Evolutionary conservation across 495 filamentous ascomycete species (phyloP).

Genomic region (Daldinia bambusicola): DNA sequence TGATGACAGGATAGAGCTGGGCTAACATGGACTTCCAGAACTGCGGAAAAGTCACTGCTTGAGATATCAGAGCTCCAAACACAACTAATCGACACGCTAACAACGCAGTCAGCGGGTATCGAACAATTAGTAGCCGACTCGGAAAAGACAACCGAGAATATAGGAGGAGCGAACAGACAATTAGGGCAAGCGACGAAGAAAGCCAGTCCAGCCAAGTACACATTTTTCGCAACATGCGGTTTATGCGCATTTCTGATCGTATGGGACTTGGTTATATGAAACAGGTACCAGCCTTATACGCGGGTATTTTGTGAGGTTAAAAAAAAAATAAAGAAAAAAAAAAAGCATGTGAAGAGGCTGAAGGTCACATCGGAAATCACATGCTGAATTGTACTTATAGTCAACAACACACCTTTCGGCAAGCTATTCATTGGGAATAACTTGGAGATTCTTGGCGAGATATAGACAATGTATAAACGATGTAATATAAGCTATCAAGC

Average conservation of each 20-base stretch:
- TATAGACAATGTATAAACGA: neutral
- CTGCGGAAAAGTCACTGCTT: slow-evolving; percentile 87
- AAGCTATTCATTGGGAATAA: neutral
- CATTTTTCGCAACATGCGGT: slow-evolving; percentile 87
- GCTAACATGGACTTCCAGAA: slow-evolving; percentile 61
- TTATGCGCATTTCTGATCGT: slow-evolving; percentile 83
- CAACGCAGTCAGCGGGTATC: slow-evolving; percentile 85
- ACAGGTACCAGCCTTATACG: slow-evolving; percentile 6
- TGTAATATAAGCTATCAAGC: neutral
- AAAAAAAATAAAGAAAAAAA: neutral
- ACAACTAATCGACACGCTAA: slow-evolving; percentile 83
- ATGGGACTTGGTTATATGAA: slow-evolving; percentile 92
- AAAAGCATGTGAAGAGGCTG: slow-evolving; percentile 32
- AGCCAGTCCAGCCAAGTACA: slow-evolving; percentile 82
- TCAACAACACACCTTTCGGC: neutral
- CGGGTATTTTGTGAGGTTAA: neutral
- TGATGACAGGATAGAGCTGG: neutral
- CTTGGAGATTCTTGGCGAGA: neutral
- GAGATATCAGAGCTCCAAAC: slow-evolving; percentile 95
- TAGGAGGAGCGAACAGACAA: slow-evolving; percentile 89
- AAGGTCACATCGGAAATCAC: slow-evolving; percentile 16
- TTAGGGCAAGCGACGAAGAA: slow-evolving; percentile 85
- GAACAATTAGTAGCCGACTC: slow-evolving; percentile 89
- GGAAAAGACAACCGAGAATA: slow-evolving; percentile 79
- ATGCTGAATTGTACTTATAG: slow-evolving; percentile 4